A percentile compares a stretch with the other conserved stretches of the same genome.
phyloP scores from a whole-genome alignment of 2,329 filamentous ascomycete species.

The Penicillium expansum region DNA sequence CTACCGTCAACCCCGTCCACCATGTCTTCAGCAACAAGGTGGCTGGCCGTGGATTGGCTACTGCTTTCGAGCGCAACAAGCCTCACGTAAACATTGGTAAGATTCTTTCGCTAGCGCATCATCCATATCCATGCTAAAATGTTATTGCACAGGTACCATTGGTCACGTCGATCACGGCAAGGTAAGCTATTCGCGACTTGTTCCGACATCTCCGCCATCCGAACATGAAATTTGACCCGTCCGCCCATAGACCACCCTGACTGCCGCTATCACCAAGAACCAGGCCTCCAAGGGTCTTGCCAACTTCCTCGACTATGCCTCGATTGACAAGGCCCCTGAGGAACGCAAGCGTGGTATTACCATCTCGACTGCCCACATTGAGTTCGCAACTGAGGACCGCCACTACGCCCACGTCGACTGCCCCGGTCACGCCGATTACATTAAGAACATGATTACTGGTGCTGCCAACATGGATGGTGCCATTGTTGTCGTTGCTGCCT shows the following conservation, averaged over 20 bases:
- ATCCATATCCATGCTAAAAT: neutral
- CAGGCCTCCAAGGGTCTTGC: conserved; percentile 93
- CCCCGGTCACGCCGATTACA: conserved; percentile 99
- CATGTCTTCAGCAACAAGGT: conserved; percentile 49
- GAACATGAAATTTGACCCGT: conserved; percentile 15
- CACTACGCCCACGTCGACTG: conserved; percentile 99
- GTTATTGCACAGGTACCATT: conserved; percentile 69
- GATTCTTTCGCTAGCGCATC: conserved; percentile 19
- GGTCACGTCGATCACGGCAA: conserved; percentile 99
- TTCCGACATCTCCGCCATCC: conserved; percentile 3
- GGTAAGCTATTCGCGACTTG: conserved; percentile 52
- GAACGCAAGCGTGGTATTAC: conserved; percentile 99
- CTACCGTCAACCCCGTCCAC: conserved; percentile 72
- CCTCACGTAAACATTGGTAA: conserved; percentile 97
- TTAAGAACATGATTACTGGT: conserved; percentile 99
- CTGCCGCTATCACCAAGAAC: conserved; percentile 97
- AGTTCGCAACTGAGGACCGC: conserved; percentile 89
- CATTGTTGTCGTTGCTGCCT: conserved; percentile 97
- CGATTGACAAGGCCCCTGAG: conserved; percentile 98
- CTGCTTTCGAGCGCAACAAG: conserved; percentile 80
- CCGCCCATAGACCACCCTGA: conserved; percentile 78
- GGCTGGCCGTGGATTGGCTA: conserved; percentile 56
- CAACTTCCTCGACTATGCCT: conserved; percentile 92
- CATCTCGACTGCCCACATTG: conserved; percentile 96
- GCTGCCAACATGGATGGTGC: conserved; percentile 99